Evolutionary conservation across 2,329 filamentous ascomycete genomes (phyloP).

Genomic region (Colletotrichum liriopes): DNA sequence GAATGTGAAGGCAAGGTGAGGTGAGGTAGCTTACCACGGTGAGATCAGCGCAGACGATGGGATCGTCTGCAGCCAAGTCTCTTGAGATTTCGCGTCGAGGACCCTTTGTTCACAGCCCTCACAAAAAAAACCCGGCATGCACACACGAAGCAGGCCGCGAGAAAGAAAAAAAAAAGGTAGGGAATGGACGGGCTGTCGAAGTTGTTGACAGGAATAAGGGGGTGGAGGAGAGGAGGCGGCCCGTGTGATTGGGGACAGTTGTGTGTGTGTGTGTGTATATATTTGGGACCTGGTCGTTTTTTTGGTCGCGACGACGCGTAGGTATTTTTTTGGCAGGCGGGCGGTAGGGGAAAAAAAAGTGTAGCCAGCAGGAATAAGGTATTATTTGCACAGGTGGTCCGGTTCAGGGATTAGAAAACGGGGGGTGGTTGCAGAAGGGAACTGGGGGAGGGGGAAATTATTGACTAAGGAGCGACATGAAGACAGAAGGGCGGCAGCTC

Average conservation of each 20-base stretch:
- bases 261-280: conserved; percentile 27
- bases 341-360: neutral
- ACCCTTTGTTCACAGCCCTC: conserved; percentile 42
- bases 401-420: conserved; percentile 36
- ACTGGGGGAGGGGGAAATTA: conserved; percentile 38
- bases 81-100: conserved; percentile 51
- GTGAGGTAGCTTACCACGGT: conserved; percentile 59
- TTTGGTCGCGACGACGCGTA: conserved; percentile 33
- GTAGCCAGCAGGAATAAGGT: conserved; percentile 39
- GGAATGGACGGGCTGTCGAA: conserved; percentile 37
- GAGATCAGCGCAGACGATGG: conserved; percentile 76
- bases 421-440: conserved; percentile 37
- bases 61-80: conserved; percentile 75
- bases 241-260: conserved; percentile 41
- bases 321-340: conserved; percentile 31
- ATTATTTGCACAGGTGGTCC: conserved; percentile 34
- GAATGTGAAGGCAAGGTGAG: conserved; percentile 27
- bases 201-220: conserved; percentile 42
- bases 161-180: conserved; percentile 1
- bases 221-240: conserved; percentile 37
- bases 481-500: conserved; percentile 24
- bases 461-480: conserved; percentile 45
- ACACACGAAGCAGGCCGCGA: conserved; percentile 33
- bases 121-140: conserved; percentile 17
- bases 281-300: conserved; percentile 34